Evolutionary conservation across 73 alveolate species (phyloP), one percentile per base, ranked within the genome.

Genomic region (Uronychia setigera): DNA sequence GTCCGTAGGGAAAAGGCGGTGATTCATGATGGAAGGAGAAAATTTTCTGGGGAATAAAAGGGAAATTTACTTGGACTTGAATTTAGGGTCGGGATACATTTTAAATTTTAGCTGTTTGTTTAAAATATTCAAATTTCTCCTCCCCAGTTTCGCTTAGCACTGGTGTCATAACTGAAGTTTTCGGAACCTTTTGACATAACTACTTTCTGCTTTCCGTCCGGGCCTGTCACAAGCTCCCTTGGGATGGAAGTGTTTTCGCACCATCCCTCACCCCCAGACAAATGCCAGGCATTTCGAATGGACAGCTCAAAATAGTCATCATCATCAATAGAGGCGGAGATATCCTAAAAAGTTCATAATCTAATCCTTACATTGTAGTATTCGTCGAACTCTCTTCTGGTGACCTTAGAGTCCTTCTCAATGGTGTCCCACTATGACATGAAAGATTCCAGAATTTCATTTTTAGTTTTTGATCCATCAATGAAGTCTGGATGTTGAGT

Each of bases 201-300:
- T 0, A 89, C 94, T 67, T 75, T 67, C 34, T 89, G 88, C 19
- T 58, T 59, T 77, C 94, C 94, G 33, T 79, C 91, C 13, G 94
- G 87, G 35, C 60, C 86, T 26, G 86, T 89, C 31, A 28, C 85
- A 0, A 89, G 82, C 34, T 82, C 91, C 81, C 94, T 89, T 83
- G 80, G 80, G 76, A 89, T 89, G 28, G 94, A 67, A 28, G 94
- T 89, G 86, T 89, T 89, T 77, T 83, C 94, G 75, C 81, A 74
- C 75, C 33, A 74, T 0, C 94, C 94, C 81, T 89, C 89, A 0
- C 94, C 94, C n/a, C 94, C 94, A 60, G 88, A 88, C 31, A 89
- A 80, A 81, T 89, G 93, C 99, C 99, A 96, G 81, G 98, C 97
- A 85, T 95, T 94, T 93, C 93, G 88, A 28, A 96, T 87, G 92